Evolutionary conservation across 2,329 filamentous ascomycete genomes (phyloP), one percentile per base, ranked within the genome.

Genomic region (Alternaria arborescens): DNA sequence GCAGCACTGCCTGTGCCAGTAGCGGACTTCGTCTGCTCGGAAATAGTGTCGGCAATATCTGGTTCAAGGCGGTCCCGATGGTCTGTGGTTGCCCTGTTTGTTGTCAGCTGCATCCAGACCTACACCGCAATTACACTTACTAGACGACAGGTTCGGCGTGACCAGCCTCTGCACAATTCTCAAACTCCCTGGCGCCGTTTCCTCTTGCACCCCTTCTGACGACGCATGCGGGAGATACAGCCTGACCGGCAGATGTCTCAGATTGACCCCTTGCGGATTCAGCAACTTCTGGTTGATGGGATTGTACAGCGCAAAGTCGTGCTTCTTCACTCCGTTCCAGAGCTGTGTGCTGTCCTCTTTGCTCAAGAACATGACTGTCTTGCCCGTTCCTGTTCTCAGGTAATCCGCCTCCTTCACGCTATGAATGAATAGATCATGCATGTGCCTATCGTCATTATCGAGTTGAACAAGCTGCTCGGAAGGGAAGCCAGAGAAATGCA

Each of bases 291-390:
- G 87, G 75, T 94, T 90, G 70, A 98, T 88, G 59, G 87, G 87
- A 72, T 87, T 86, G 80, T 91, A 98, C 41, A 89, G 82, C 8
- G 82, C 68, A 69, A 91, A 88, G 78, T 97, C 88, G 71, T 96
- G 91, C 68, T 91, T 87, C 76, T 90, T 85, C 42, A 97, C 91
- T 10, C 91, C 86, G 66, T 89, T 86, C 93, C 94, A 97, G 34
- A 97, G 83, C 32, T 90, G 87, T 8, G 89, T 92, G 14, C 92
- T 95, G 76, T 97, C 89, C 46, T 91, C 88, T 76, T 93, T 94
- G 62, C 90, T 93, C 72, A 97, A 82, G 55, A 89, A 90, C 92
- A 97, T 97, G 72, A 97, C 94, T 62, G 91, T 90, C 76, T 94
- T 93, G 16, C 92, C 93, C 55, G 91, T 95, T 44, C 93, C 93